Conservation (phyloP, 441 rosid species). For the Pelargonium fulgidum region DNA sequence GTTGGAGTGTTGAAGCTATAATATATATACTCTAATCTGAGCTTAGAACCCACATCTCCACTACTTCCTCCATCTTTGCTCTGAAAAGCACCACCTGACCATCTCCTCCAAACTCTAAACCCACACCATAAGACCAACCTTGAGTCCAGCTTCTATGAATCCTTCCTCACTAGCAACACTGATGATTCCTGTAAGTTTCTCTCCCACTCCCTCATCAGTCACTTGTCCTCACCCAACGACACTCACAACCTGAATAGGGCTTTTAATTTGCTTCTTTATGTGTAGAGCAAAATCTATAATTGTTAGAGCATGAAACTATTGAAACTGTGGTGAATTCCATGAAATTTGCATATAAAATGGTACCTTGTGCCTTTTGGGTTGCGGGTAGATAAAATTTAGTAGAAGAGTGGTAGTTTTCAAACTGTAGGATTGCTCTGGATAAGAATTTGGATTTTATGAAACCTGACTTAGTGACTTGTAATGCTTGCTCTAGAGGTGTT, state of each 20-base stretch:
- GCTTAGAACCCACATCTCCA: background rate
- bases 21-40: too few relatives aligned
- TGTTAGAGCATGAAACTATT: background rate
- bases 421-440: background rate
- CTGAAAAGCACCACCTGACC: background rate
- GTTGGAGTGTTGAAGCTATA: too few relatives aligned
- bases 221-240: background rate
- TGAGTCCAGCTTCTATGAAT: background rate
- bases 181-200: background rate
- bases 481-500: background rate
- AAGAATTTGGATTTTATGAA: background rate
- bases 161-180: background rate
- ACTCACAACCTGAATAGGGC: background rate
- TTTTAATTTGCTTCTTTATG: too few relatives aligned
- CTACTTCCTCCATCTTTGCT: background rate
- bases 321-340: background rate
- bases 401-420: background rate
- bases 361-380: background rate
- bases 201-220: background rate
- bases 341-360: background rate
- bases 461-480: background rate
- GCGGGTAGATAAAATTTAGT: background rate
- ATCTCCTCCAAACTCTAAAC: background rate
- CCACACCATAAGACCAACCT: background rate
- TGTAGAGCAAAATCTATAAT: background rate